Evolutionary conservation across 1,284 basidiomycete species (phyloP), one percentile per base, ranked within the genome.

Genomic region (Rhodotorula sp.): DNA sequence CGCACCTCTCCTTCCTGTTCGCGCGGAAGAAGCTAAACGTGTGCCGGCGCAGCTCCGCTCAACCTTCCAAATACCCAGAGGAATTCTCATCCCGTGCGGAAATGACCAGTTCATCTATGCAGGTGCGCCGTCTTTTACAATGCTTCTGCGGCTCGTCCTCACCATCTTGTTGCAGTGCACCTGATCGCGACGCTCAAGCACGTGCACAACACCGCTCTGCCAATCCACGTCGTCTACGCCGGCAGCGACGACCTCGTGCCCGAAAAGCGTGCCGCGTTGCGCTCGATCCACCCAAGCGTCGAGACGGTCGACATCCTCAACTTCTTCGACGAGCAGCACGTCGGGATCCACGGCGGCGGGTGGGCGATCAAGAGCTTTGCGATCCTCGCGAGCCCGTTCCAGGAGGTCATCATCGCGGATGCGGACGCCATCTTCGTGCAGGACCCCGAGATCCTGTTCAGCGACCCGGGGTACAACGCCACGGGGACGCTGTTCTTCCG

Each of bases 281-380:
- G 71, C 15, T 72, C 62, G 6, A 75, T 77, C 46, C 53, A 55
- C 46, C 71, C 66, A 29, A 66, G 69, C 36, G 69, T 77, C 59
- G 68, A 73, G n/a, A 74, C 70, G 37, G 63, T 76, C 61, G 71
- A 76, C 58, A 61, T 76, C 17, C 57, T 74, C 29, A 56, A 73
- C 62, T 69, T 53, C 22, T 75, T 75, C 50, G 75, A 77, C 56
- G 75, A 75, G 60, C 32, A 63, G 39, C 57, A 66, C 48, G 73
- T 75, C 48, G 73, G 73, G 1, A 67, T 77, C 29, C 62, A 73
- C 32, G 67, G 66, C 29, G 73, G 73, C 5, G 75, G 75, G 19
- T 77, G 75, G 75, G 75, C 75, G 13, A 75, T 77, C 71, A 77
- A 77, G 59, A 63, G 56, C 37, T 77, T 77, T 41, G 71, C 75